These are phyloP conservation scores for Lecanosticta acicola DNA, from an alignment of 2,329 filamentous ascomycete species.

Conservation along the genomic window DNA sequence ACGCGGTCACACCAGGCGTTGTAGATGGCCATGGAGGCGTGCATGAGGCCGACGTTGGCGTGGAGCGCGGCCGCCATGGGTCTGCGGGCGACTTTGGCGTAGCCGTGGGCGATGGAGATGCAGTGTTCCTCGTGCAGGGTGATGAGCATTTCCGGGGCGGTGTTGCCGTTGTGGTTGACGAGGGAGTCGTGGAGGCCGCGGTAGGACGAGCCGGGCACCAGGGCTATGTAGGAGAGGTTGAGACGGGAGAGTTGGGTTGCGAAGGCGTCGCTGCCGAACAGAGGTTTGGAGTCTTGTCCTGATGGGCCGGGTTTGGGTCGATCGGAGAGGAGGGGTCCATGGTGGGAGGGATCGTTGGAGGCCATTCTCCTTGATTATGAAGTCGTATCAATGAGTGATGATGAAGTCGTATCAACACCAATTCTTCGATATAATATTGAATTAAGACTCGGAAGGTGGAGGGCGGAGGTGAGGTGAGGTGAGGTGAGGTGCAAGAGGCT, in stretches of 20 bases:
- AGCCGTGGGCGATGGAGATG: slow-evolving; percentile 18
- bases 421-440: too few relatives aligned
- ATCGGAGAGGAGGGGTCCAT: too few relatives aligned
- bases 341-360: too few relatives aligned
- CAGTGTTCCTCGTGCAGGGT: slow-evolving; percentile 19
- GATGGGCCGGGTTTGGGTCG: too few relatives aligned
- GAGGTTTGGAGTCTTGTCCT: too few relatives aligned
- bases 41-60: slow-evolving; percentile 19
- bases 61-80: slow-evolving; percentile 18
- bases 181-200: slow-evolving; percentile 19
- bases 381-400: too few relatives aligned
- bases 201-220: slow-evolving; percentile 20
- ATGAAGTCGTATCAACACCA: too few relatives aligned
- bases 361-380: too few relatives aligned
- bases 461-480: too few relatives aligned
- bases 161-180: slow-evolving; percentile 16
- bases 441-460: too few relatives aligned
- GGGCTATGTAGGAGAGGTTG: slow-evolving; percentile 15
- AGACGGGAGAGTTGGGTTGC: slow-evolving; percentile 18
- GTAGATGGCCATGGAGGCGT: slow-evolving; percentile 20
- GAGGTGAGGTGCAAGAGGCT: too few relatives aligned
- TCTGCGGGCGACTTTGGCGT: slow-evolving; percentile 15
- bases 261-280: slow-evolving; percentile 12
- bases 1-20: slow-evolving; percentile 18
- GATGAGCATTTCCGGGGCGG: slow-evolving; percentile 17